Conservation (phyloP, 352 stramenopile genomes). For the Heterotrichella gracilis region DNA sequence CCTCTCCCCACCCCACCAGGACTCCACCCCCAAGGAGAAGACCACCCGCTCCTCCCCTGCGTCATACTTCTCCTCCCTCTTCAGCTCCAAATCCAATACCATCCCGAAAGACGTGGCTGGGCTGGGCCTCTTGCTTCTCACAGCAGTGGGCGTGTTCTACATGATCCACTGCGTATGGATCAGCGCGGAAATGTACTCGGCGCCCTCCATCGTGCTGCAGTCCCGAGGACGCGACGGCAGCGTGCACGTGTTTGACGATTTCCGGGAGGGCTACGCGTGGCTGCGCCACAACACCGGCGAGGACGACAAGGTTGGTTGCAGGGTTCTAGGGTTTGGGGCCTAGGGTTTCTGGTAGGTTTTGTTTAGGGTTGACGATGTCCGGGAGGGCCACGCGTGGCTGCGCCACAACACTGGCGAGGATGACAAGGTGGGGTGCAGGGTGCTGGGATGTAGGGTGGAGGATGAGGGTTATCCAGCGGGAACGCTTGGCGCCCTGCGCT, state of each 20-base stretch:
- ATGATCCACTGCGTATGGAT: slow-evolving; percentile 46
- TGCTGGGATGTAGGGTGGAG: slow-evolving; percentile 12
- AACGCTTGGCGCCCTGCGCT: slow-evolving; percentile 76
- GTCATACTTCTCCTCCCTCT: no score
- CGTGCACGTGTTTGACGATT: slow-evolving; percentile 69
- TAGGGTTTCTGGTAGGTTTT: not conserved
- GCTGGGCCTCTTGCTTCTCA: slow-evolving; percentile 34
- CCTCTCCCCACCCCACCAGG: no score
- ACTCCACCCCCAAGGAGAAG: no score
- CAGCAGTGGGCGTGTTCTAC: no score
- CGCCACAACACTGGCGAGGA: slow-evolving; percentile 46
- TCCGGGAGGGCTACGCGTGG: slow-evolving; percentile 65
- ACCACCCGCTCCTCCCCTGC: no score
- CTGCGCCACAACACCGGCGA: slow-evolving; percentile 45
- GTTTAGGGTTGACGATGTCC: slow-evolving; percentile 64
- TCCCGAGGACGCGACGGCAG: slow-evolving; percentile 30
- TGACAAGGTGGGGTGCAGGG: no score
- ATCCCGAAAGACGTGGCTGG: no score
- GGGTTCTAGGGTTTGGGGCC: slow-evolving; percentile 19
- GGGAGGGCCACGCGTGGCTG: slow-evolving; percentile 58
- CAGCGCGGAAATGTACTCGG: slow-evolving; percentile 50
- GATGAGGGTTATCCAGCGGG: not conserved
- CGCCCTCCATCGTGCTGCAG: slow-evolving; percentile 54
- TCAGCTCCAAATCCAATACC: no score
- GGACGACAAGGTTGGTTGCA: no score